phyloP scores from a whole-genome alignment of 768 basidiomycete genomes.

The Kondoa subrosea region DNA sequence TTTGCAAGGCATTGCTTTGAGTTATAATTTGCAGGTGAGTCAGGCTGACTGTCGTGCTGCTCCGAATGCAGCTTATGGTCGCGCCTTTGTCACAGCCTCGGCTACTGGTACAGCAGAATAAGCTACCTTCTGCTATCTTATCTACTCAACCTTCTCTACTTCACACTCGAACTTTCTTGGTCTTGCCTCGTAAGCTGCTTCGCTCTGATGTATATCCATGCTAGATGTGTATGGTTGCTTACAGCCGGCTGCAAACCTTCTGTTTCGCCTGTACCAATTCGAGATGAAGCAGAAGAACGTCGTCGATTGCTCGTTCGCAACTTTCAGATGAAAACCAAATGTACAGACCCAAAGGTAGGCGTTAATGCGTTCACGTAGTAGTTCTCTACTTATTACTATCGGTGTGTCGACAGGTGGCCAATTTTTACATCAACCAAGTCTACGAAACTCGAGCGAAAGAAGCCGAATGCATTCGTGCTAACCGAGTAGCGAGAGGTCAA shows the following conservation, averaged over 20 bases:
- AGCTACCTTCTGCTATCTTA: constrained; percentile 1
- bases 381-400: background rate
- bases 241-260: constrained; percentile 1
- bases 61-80: background rate
- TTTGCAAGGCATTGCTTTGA: constrained; percentile 5
- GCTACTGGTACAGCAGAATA: background rate
- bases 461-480: background rate
- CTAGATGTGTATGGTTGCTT: background rate
- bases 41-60: background rate
- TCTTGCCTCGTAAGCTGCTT: background rate
- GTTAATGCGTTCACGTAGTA: no score
- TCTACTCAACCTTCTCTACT: constrained; percentile 1
- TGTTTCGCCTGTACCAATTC: background rate
- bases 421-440: background rate
- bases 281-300: constrained; percentile 4
- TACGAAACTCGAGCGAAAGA: background rate
- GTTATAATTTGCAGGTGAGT: background rate
- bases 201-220: background rate
- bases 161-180: background rate
- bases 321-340: constrained; percentile 1
- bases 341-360: constrained; percentile 9
- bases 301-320: background rate
- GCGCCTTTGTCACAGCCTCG: background rate
- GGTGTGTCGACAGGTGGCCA: constrained; percentile 3
- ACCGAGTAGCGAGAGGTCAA: background rate